Percentiles rank a stretch among this genome's conserved stretches.
phyloP scores from a whole-genome alignment of 2,329 filamentous ascomycete genomes.

The Pseudohalonectria lignicola region DNA sequence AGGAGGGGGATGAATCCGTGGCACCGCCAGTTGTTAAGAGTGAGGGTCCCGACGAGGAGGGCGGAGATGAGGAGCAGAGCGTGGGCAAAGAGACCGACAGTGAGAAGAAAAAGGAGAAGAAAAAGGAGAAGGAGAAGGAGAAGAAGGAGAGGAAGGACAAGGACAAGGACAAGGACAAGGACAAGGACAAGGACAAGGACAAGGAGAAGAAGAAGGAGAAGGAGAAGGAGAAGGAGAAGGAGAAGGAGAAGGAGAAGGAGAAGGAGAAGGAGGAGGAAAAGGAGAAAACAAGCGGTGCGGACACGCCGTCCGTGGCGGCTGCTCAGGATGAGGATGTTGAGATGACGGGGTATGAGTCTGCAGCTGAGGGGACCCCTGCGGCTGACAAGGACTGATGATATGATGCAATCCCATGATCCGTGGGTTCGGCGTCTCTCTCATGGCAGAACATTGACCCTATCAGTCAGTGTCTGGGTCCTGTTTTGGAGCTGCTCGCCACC shows the following conservation, averaged over 20 bases:
- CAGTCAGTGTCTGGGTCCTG: too few species aligned
- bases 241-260: slow-evolving; percentile 4
- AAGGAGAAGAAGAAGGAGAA: slow-evolving; percentile 5
- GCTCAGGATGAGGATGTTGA: slow-evolving; percentile 37
- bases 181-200: slow-evolving; percentile 4
- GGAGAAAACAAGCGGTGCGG: background rate
- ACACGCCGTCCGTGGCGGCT: background rate
- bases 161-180: background rate
- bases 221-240: background rate
- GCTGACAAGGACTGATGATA: too few species aligned
- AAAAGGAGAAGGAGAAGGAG: slow-evolving; percentile 5
- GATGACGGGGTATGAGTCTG: slow-evolving; percentile 34
- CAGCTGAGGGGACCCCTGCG: slow-evolving; percentile 11
- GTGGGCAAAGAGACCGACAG: background rate
- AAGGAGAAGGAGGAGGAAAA: too few species aligned
- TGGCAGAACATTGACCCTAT: too few species aligned
- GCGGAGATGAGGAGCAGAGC: slow-evolving; percentile 7
- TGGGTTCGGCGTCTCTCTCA: too few species aligned
- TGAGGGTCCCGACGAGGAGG: slow-evolving; percentile 15
- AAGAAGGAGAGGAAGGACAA: slow-evolving; percentile 6
- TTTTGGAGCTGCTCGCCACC: too few species aligned
- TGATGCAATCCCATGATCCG: too few species aligned
- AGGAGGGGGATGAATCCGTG: too few species aligned
- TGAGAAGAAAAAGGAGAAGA: background rate
- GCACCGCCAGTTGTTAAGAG: background rate